These are phyloP conservation scores for Clonostachys sp. DNA, from an alignment of 2,329 filamentous ascomycete species.

Conservation along the genomic window DNA sequence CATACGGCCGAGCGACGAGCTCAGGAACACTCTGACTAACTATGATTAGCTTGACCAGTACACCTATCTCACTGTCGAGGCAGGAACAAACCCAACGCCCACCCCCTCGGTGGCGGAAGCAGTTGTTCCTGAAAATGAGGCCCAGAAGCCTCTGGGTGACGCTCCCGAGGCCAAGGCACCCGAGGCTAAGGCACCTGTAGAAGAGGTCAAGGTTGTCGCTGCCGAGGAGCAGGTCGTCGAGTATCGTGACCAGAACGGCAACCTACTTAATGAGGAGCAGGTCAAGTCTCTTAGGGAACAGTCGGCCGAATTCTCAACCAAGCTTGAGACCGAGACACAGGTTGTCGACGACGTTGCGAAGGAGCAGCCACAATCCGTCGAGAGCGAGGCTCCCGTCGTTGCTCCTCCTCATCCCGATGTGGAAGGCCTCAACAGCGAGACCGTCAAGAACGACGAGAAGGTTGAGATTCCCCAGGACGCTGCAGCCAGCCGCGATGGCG, in stretches of 20 bases:
- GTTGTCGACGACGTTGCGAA: constrained; percentile 77
- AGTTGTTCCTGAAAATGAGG: constrained; percentile 8
- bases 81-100: constrained; percentile 18
- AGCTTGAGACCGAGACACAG: constrained; percentile 90
- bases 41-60: constrained; percentile 40
- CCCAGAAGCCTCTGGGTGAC: constrained; percentile 15
- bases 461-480: constrained; percentile 13
- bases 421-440: constrained; percentile 56
- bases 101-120: constrained; percentile 8
- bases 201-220: constrained; percentile 60
- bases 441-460: constrained; percentile 34
- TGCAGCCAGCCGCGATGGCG: constrained; percentile 14
- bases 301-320: constrained; percentile 92
- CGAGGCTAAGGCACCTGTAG: constrained; percentile 53
- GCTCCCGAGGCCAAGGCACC: constrained; percentile 12
- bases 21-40: constrained; percentile 12
- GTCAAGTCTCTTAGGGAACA: constrained; percentile 74
- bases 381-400: constrained; percentile 31
- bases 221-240: constrained; percentile 77
- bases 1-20: neutral
- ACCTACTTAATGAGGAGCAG: constrained; percentile 77
- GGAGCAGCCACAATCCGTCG: constrained; percentile 52
- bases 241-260: constrained; percentile 92
- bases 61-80: constrained; percentile 14
- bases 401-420: constrained; percentile 58